Conservation (phyloP, 2,329 filamentous ascomycete species). For the Colletotrichum lupini region DNA sequence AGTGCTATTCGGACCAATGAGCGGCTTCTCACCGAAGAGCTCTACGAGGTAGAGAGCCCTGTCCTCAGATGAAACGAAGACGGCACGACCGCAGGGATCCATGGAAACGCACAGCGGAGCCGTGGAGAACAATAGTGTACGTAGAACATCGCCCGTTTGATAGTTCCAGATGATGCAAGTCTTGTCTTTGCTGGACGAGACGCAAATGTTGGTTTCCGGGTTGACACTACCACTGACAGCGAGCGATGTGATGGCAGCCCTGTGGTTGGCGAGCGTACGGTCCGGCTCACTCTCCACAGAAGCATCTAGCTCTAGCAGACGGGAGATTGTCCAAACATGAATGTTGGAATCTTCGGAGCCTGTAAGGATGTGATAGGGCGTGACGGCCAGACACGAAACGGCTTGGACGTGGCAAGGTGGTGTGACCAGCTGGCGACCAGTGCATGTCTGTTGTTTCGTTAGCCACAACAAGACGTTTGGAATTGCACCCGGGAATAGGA, state of each 20-base stretch:
- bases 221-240: conserved; percentile 73
- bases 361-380: conserved; percentile 78
- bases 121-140: conserved; percentile 84
- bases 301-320: conserved; percentile 72
- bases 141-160: conserved; percentile 77
- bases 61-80: conserved; percentile 84
- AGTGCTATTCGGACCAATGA: conserved; percentile 63
- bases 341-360: conserved; percentile 89
- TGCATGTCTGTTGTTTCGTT: conserved; percentile 67
- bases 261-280: conserved; percentile 81
- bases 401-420: conserved; percentile 82
- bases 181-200: conserved; percentile 87
- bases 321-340: conserved; percentile 88
- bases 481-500: conserved; percentile 24
- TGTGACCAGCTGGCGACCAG: conserved; percentile 81
- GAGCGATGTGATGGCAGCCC: conserved; percentile 76
- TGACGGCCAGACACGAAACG: conserved; percentile 80
- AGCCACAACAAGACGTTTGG: conserved; percentile 31
- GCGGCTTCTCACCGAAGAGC: conserved; percentile 68
- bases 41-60: conserved; percentile 84
- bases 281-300: conserved; percentile 74
- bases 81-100: conserved; percentile 85
- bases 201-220: conserved; percentile 79
- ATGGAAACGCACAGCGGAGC: conserved; percentile 78
- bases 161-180: conserved; percentile 96